A percentile compares a stretch with the other conserved stretches of the same genome.
Conservation (phyloP, 208 protist species). For the Acanthamoeba healyi region DNA sequence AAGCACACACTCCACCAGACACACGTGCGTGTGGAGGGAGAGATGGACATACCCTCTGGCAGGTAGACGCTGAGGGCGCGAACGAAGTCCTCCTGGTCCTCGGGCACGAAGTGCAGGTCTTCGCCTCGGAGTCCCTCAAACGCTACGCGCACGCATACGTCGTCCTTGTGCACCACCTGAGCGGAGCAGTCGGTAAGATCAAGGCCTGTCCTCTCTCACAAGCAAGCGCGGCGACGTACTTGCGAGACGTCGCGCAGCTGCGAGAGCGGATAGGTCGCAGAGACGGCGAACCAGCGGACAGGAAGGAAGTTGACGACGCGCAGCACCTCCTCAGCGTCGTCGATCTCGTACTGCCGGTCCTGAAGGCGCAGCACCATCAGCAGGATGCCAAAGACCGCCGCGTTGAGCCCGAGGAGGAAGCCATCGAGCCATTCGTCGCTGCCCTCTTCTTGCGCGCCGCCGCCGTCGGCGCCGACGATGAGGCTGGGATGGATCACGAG, state of each 20-base stretch:
- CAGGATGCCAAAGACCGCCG: background rate
- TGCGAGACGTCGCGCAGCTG: background rate
- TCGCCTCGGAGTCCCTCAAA: background rate
- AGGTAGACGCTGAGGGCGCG: slow-evolving; percentile 22
- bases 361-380: background rate
- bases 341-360: background rate
- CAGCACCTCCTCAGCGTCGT: background rate
- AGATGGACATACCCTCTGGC: background rate
- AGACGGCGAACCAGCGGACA: background rate
- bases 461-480: too few species aligned
- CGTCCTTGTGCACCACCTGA: background rate
- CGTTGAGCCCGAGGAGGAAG: slow-evolving; percentile 4
- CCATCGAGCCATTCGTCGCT: background rate
- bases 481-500: background rate
- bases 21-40: background rate
- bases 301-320: slow-evolving; percentile 2
- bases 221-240: background rate
- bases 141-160: background rate
- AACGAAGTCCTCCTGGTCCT: background rate
- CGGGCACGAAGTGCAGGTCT: background rate
- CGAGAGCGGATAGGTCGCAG: background rate
- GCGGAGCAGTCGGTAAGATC: too few species aligned
- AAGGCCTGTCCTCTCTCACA: too few species aligned
- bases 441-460: too few species aligned
- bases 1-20: background rate